A percentile compares a stretch with the other conserved stretches of the same genome.
Conservation (phyloP, 208 protist species). For the Lotmaria passim region DNA sequence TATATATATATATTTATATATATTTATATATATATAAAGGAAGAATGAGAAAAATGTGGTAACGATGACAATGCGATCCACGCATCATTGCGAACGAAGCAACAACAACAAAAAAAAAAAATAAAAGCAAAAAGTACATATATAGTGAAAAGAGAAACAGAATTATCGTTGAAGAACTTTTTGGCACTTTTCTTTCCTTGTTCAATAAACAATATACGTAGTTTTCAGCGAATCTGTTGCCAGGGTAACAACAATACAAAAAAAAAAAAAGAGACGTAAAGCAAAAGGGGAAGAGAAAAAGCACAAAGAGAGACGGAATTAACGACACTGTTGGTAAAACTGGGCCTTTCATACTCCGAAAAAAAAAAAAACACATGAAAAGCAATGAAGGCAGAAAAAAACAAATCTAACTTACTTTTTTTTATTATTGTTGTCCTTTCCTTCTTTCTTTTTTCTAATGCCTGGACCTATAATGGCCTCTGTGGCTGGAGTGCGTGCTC, state of each 20-base stretch:
- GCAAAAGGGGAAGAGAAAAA: neutral
- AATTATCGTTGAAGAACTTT: neutral
- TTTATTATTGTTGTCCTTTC: neutral
- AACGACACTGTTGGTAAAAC: neutral
- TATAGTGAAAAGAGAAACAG: neutral
- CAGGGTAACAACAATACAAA: neutral
- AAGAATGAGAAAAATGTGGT: no score
- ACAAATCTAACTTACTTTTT: neutral
- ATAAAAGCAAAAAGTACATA: neutral
- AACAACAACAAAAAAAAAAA: neutral
- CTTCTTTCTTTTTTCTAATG: neutral
- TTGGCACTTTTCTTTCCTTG: no score
- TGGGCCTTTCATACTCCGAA: neutral
- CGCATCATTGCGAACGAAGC: neutral
- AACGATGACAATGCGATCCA: no score
- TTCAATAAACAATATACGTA: no score
- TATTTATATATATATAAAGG: no score
- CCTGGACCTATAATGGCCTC: neutral
- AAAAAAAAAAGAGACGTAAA: conserved; percentile 2
- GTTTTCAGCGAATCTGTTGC: no score
- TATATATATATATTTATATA: no score
- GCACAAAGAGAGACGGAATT: neutral
- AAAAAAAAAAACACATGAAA: neutral
- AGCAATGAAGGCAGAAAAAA: conserved; percentile 5
- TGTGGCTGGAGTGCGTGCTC: conserved; percentile 1